Base-by-base conservation (phyloP, 352 stramenopile species). In the Peronospora farinosa region DNA sequence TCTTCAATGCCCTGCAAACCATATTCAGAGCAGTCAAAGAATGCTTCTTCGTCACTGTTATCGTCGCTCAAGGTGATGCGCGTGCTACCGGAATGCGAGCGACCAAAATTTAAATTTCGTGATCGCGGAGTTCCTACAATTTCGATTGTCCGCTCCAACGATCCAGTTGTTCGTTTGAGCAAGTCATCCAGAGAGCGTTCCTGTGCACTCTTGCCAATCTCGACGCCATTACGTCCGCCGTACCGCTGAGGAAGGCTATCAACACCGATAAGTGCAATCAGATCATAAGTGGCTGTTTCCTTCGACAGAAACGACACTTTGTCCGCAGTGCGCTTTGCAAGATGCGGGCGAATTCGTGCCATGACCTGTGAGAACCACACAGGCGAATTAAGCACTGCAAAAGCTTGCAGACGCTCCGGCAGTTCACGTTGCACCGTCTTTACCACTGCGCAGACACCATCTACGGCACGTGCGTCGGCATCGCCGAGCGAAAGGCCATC, bases 341-440 rank as follows among this genome's bases (percentile, higher is more conserved):
- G 51, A 16, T 67, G 65, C 2, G 72, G 68, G 21, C 71, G 70
- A 38, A 91, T 55, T 15, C 47, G 62, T 2, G 71, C 62, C 77
- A 88, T 86, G 9, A 88, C 78, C 47, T 91, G 78, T 8, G 80
- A 88, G 49, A 91, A 91, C 80, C 80, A 91, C 27, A 88, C 74
- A 0, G 80, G 80, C 0, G 77, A 60, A 21, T 91, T 88, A 8
- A 88, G 57, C 30, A 91, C 76, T 0, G 72, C 72, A 0, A 91
- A 40, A 0, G 75, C 50, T 25, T 82, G 60, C 9, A 91, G 47
- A 25, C 70, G 75, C 35, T 88, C 78, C 0, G 80, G 80, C 21
- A 91, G 74, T 15, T 80, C 68, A 6, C 69, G 67, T 43, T 88
- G 75, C 7, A 91, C 15, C 10, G 69, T 71, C 11, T 66, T 68